Evolutionary conservation across 2,329 filamentous ascomycete species (phyloP).

Genomic region (Neophaeococcomyces mojaviensis): DNA sequence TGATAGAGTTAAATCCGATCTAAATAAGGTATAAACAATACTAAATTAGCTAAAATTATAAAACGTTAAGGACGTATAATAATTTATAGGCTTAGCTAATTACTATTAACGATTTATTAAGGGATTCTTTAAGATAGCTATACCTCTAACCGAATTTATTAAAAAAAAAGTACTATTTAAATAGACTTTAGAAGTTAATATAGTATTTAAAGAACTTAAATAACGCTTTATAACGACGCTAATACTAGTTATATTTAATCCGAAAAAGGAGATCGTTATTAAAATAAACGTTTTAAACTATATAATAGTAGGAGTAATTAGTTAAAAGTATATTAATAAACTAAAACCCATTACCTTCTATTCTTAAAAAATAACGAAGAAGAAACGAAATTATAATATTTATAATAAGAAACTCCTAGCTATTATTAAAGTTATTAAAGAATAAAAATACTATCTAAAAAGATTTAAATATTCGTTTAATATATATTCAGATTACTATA

Average conservation of each 20-base stretch:
- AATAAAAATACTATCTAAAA: conserved; percentile 15
- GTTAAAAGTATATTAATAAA: too few relatives aligned
- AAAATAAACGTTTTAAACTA: conserved; percentile 13
- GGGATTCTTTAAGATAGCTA: too few relatives aligned
- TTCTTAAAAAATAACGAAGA: conserved; percentile 12
- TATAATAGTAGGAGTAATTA: too few relatives aligned
- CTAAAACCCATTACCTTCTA: conserved; percentile 12
- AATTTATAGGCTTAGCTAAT: too few relatives aligned
- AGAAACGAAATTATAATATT: conserved; percentile 16
- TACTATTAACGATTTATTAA: too few relatives aligned
- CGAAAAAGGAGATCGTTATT: conserved; percentile 6
- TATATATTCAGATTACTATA: conserved; percentile 14
- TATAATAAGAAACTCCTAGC: conserved; percentile 19
- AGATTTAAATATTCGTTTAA: conserved; percentile 9
- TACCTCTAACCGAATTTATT: too few relatives aligned
- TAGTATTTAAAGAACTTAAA: conserved; percentile 10
- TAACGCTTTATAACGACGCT: conserved; percentile 5
- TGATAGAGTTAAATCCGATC: too few relatives aligned
- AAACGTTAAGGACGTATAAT: too few relatives aligned
- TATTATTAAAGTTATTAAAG: conserved; percentile 13
- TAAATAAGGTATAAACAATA: too few relatives aligned
- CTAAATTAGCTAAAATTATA: too few relatives aligned
- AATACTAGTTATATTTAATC: conserved; percentile 11
- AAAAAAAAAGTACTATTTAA: conserved; percentile 9
- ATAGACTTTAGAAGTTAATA: not conserved